phyloP scores from a whole-genome alignment of 1,284 basidiomycete genomes.

The Cryptococcus wingfieldii region DNA sequence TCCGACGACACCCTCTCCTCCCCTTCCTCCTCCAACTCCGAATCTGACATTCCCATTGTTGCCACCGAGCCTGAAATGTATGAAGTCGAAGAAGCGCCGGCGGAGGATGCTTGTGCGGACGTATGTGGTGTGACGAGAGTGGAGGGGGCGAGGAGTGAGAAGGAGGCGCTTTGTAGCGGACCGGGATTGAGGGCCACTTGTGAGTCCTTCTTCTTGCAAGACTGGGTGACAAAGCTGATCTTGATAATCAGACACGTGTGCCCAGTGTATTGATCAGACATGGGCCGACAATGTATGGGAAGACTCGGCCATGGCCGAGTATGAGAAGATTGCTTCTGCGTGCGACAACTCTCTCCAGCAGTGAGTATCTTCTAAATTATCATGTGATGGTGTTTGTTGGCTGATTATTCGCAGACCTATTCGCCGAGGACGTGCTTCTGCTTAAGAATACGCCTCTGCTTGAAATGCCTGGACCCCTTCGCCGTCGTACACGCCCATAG shows the following conservation, averaged over 20 bases:
- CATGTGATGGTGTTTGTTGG: no score
- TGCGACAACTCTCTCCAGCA: slow-evolving; percentile 20
- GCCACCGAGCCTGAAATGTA: not conserved
- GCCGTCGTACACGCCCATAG: no score
- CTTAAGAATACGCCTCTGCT: no score
- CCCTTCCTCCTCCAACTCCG: not conserved
- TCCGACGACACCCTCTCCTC: not conserved
- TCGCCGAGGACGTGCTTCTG: no score
- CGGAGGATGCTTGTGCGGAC: slow-evolving; percentile 18
- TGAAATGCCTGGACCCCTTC: no score
- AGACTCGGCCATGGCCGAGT: slow-evolving; percentile 31
- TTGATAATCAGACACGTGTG: slow-evolving; percentile 21
- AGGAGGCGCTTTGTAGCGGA: slow-evolving; percentile 27
- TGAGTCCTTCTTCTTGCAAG: slow-evolving; percentile 12
- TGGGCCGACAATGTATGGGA: slow-evolving; percentile 31
- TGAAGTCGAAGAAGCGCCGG: not conserved
- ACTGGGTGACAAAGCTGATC: not conserved
- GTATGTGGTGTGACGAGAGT: slow-evolving; percentile 23
- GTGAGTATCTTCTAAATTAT: slow-evolving; percentile 9
- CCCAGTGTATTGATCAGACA: slow-evolving; percentile 32
- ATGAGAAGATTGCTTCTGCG: slow-evolving; percentile 22
- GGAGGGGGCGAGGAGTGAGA: slow-evolving; percentile 24
- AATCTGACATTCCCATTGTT: not conserved
- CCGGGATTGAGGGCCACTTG: slow-evolving; percentile 26
- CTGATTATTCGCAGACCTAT: no score